phyloP scores from a whole-genome alignment of 2,329 filamentous ascomycete genomes.

The Dactylonectria macrodidyma region DNA sequence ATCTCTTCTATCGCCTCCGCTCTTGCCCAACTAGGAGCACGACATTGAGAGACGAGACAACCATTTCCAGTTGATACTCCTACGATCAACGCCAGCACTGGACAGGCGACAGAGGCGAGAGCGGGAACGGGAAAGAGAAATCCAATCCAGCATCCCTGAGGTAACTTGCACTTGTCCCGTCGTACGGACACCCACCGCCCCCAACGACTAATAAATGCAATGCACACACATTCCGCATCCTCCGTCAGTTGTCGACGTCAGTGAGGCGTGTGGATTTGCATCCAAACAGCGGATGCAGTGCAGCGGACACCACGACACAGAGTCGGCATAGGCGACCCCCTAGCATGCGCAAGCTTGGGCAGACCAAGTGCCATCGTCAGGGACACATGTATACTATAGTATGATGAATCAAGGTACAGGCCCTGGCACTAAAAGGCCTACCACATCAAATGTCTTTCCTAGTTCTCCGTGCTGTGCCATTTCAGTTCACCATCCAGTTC shows the following conservation, averaged over 20 bases:
- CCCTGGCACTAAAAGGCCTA: constrained; percentile 28
- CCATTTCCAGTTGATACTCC: constrained; percentile 25
- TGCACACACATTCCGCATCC: constrained; percentile 23
- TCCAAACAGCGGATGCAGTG: constrained; percentile 28
- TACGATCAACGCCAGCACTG: constrained; percentile 8
- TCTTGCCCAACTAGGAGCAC: constrained; percentile 33
- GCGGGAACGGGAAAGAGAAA: constrained; percentile 4
- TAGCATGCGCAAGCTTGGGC: constrained; percentile 25
- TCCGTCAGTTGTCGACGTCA: constrained; percentile 17
- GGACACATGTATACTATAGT: constrained; percentile 21
- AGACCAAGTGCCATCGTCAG: constrained; percentile 23
- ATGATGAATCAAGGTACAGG: constrained; percentile 24
- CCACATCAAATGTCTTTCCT: constrained; percentile 37
- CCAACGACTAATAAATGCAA: constrained; percentile 12
- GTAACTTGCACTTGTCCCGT: constrained; percentile 18
- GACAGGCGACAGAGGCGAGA: constrained; percentile 1
- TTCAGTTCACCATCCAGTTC: constrained; percentile 28
- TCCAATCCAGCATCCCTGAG: constrained; percentile 10
- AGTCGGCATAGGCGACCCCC: constrained; percentile 20
- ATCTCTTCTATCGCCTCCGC: constrained; percentile 20
- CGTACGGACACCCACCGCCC: constrained; percentile 7
- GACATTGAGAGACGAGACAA: constrained; percentile 25
- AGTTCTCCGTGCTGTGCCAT: constrained; percentile 28
- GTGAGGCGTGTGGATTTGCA: constrained; percentile 25
- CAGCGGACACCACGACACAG: constrained; percentile 26